Conservation (phyloP, 768 basidiomycete species). For the Collybia nuda region DNA sequence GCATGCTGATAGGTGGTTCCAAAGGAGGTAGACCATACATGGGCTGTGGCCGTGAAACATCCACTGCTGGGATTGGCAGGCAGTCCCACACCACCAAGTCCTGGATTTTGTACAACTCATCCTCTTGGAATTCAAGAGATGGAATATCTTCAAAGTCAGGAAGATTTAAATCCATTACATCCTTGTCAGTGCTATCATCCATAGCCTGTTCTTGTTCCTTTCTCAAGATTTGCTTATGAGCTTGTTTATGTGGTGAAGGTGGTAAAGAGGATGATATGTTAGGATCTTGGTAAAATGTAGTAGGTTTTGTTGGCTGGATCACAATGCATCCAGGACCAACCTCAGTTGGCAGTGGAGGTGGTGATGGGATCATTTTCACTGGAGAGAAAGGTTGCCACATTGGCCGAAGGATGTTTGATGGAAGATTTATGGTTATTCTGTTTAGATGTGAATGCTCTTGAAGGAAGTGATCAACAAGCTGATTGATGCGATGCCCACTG, state of each 20-base stretch:
- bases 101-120: background rate
- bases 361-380: background rate
- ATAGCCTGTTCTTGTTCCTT: background rate
- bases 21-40: slow-evolving; percentile 6
- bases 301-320: slow-evolving; percentile 1
- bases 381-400: slow-evolving; percentile 19
- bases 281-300: background rate
- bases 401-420: slow-evolving; percentile 12
- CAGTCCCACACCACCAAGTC: slow-evolving; percentile 14
- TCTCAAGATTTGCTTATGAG: slow-evolving; percentile 12
- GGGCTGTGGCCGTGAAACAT: slow-evolving; percentile 16
- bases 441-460: slow-evolving; percentile 15
- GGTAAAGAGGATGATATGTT: background rate
- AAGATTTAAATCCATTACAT: slow-evolving; percentile 4
- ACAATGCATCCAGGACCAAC: slow-evolving; percentile 12
- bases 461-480: slow-evolving; percentile 12
- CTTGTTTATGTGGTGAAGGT: slow-evolving; percentile 10
- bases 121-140: too few species aligned
- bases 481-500: slow-evolving; percentile 1
- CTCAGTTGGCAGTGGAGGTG: slow-evolving; percentile 11
- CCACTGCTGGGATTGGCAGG: slow-evolving; percentile 13
- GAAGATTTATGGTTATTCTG: slow-evolving; percentile 5
- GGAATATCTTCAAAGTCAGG: slow-evolving; percentile 16
- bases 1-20: slow-evolving; percentile 16
- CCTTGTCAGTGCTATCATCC: slow-evolving; percentile 4